Base-by-base conservation (phyloP, 352 stramenopile genomes). In the Blastocystis sp. region DNA sequence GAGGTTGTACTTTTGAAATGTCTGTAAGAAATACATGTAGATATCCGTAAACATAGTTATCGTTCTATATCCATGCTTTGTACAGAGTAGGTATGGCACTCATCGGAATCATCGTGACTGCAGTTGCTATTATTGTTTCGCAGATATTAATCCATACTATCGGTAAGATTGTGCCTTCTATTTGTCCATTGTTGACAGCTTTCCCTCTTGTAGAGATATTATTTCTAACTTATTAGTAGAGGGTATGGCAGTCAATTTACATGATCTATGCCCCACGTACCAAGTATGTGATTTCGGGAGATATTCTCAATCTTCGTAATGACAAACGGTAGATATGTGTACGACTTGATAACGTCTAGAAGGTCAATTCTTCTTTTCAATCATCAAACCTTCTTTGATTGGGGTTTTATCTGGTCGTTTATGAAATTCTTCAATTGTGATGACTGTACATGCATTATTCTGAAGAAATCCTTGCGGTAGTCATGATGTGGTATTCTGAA, bases 301-400 rank as follows among this genome's bases (percentile, higher is more conserved):
- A 57, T 57, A 57, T 57, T 57, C 49, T 57, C 21, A 57, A 21
- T 57, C 49, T 57, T 21, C 49, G 49, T 57, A 21, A 12, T 12
- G 49, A 57, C 49, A 57, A 57, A 57, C 49, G 49, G 49, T 57
- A 57, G 11, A 21, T 12, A 21, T 57, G 11, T 57, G 12, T 57
- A 21, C 49, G 12, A 12, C 21, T 12, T 12, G 12, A 21, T 57
- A 21, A 57, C 49, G 49, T 57, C 49, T 74, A 74, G 63, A 24
- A 74, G 39, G 29, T 74, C 63, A 1, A 58, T 80, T 61, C 56
- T 59, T 12, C n/a, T 80, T 6, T 46, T 59, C n/a, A 80, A 80
- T 32, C 69, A 80, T 43, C 69, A 80, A 35, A 80, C 69, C 19
- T 39, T 59, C n/a, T 32, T 80, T 9, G 69, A 80, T 35, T 80